Percentiles rank a stretch among this genome's conserved stretches.
phyloP scores from a whole-genome alignment of 1,284 basidiomycete genomes.

The Rhodotorula sp. region DNA sequence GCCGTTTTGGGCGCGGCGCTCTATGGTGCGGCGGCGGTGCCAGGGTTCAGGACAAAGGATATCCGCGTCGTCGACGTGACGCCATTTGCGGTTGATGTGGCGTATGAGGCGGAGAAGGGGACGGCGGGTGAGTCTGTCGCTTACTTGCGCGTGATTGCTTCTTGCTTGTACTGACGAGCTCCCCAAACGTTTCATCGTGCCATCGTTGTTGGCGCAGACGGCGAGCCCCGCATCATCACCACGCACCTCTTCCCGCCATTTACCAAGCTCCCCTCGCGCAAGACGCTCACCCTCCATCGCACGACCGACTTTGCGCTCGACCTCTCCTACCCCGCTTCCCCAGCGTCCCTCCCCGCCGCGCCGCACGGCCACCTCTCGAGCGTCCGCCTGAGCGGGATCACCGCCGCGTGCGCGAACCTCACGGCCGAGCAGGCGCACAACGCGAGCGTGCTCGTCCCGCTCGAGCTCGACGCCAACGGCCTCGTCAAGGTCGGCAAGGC shows the following conservation, averaged over 20 bases:
- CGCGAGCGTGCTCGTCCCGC: slow-evolving; percentile 75
- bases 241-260: slow-evolving; percentile 73
- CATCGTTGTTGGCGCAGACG: no score
- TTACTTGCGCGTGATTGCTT: not conserved
- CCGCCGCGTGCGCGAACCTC: slow-evolving; percentile 70
- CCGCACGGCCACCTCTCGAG: slow-evolving; percentile 61
- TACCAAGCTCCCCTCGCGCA: slow-evolving; percentile 73
- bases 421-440: slow-evolving; percentile 68
- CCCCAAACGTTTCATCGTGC: no score
- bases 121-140: slow-evolving; percentile 34
- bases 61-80: slow-evolving; percentile 78
- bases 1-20: slow-evolving; percentile 85
- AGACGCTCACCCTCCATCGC: slow-evolving; percentile 78
- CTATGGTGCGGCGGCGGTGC: slow-evolving; percentile 83
- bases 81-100: slow-evolving; percentile 71
- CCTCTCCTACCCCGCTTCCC: slow-evolving; percentile 26
- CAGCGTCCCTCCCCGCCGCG: slow-evolving; percentile 54
- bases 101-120: slow-evolving; percentile 66
- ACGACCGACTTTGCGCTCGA: slow-evolving; percentile 74
- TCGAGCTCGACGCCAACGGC: slow-evolving; percentile 78
- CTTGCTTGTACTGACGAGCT: not conserved
- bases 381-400: slow-evolving; percentile 66
- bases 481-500: slow-evolving; percentile 65
- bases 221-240: slow-evolving; percentile 66
- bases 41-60: slow-evolving; percentile 94